Conservation (phyloP, 2,329 filamentous ascomycete species). For the Raffaelea deltoideospora region DNA sequence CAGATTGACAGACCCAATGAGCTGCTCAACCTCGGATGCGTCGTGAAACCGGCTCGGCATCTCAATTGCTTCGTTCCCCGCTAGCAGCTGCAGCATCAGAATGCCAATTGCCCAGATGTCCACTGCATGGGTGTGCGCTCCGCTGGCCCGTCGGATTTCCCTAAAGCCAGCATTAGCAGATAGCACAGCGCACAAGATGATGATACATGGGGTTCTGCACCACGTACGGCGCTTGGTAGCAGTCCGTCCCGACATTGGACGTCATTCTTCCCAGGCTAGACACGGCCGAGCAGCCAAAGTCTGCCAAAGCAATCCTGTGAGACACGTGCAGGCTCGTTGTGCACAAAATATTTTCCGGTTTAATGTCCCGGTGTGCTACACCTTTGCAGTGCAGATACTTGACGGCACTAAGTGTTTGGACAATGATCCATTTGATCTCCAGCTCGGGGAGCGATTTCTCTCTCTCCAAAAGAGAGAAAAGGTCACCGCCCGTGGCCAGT, state of each 20-base stretch:
- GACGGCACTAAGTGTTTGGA: conserved; percentile 31
- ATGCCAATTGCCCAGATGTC: conserved; percentile 40
- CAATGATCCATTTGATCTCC: conserved; percentile 28
- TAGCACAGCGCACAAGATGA: conserved; percentile 10
- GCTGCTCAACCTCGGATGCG: conserved; percentile 2
- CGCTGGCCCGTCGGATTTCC: conserved; percentile 18
- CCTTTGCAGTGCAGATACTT: conserved; percentile 32
- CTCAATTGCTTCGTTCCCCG: conserved; percentile 9
- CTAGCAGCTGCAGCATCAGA: conserved; percentile 21
- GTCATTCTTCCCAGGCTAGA: conserved; percentile 25
- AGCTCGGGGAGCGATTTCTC: conserved; percentile 22
- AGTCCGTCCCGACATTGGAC: conserved; percentile 28
- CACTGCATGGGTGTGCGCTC: conserved; percentile 20
- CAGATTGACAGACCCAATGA: conserved; percentile 6
- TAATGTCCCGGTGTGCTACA: conserved; percentile 37
- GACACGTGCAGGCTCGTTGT: conserved; percentile 26
- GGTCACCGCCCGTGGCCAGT: conserved; percentile 37
- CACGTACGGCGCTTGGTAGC: conserved; percentile 35
- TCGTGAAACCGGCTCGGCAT: conserved; percentile 9
- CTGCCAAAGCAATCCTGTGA: conserved; percentile 33
- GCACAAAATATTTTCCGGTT: conserved; percentile 38
- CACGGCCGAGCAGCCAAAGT: conserved; percentile 34
- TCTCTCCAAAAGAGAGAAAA: conserved; percentile 31
- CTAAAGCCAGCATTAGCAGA: conserved; percentile 15
- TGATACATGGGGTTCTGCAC: no score